Conservation (phyloP, 2,329 filamentous ascomycete genomes). For the Aspergillus uvarum region DNA sequence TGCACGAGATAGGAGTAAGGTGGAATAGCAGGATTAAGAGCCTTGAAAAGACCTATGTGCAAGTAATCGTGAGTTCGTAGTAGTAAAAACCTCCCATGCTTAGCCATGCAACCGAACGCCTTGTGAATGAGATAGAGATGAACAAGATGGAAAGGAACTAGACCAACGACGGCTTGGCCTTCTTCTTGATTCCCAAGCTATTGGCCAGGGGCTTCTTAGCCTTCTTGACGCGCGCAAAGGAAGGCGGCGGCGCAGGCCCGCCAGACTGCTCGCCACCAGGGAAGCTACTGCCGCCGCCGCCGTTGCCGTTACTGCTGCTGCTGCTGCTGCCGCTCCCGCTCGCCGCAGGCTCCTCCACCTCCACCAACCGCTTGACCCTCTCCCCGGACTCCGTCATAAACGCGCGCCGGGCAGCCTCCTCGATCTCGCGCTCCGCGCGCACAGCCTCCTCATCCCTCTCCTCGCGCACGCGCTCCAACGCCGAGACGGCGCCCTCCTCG, state of each 20-base stretch:
- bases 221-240: conserved; percentile 75
- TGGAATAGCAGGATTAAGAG: neutral
- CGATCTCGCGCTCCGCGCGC: conserved; percentile 75
- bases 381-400: conserved; percentile 66
- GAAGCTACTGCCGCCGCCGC: no score
- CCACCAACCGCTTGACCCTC: conserved; percentile 50
- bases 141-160: conserved; percentile 8
- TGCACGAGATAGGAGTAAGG: neutral
- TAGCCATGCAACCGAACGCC: conserved; percentile 10
- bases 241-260: conserved; percentile 55
- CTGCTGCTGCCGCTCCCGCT: neutral
- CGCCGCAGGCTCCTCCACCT: conserved; percentile 24
- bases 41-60: neutral
- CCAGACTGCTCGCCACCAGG: conserved; percentile 30
- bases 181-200: conserved; percentile 84
- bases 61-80: neutral
- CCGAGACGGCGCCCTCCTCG: conserved; percentile 47
- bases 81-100: neutral
- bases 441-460: conserved; percentile 59
- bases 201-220: conserved; percentile 81
- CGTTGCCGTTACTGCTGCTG: conserved; percentile 20
- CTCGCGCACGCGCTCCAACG: conserved; percentile 56
- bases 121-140: neutral
- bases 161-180: conserved; percentile 62
- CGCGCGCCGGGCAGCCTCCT: conserved; percentile 73